These are phyloP conservation scores for Rhexocercosporidium sp. DNA, from an alignment of 2,329 filamentous ascomycete species.

Conservation along the genomic window DNA sequence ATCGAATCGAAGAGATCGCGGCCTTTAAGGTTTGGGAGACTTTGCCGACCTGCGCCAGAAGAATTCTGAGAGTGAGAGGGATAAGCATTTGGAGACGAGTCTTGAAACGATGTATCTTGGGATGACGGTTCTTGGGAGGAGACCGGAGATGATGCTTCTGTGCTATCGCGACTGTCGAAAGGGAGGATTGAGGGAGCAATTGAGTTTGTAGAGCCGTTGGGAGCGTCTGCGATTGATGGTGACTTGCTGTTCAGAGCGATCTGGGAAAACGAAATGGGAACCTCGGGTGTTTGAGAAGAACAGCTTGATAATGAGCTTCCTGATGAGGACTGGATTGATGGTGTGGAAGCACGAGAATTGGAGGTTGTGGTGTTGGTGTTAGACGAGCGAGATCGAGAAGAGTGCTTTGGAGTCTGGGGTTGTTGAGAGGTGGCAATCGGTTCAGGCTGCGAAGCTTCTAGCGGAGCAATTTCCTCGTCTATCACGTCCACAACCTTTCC, in stretches of 20 bases:
- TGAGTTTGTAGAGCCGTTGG: neutral
- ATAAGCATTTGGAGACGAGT: slow-evolving; percentile 7
- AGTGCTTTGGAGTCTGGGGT: slow-evolving; percentile 18
- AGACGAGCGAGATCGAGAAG: slow-evolving; percentile 20
- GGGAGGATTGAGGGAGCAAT: neutral
- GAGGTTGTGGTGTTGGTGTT: slow-evolving; percentile 22
- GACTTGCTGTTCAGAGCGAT: neutral
- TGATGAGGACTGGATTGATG: slow-evolving; percentile 12
- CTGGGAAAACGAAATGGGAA: slow-evolving; percentile 7
- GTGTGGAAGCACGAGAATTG: slow-evolving; percentile 21
- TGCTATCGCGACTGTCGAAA: neutral
- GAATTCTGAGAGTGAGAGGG: slow-evolving; percentile 3
- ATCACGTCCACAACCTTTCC: slow-evolving; percentile 37
- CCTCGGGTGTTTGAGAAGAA: slow-evolving; percentile 17
- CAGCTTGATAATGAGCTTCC: slow-evolving; percentile 26
- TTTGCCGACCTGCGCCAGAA: slow-evolving; percentile 26
- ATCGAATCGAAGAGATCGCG: slow-evolving; percentile 74
- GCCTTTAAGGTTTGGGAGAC: slow-evolving; percentile 68
- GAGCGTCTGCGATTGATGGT: neutral
- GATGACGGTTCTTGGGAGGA: neutral
- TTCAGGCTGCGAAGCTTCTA: slow-evolving; percentile 4
- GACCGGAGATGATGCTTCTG: slow-evolving; percentile 5
- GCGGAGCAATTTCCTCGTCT: slow-evolving; percentile 27
- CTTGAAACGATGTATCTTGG: neutral
- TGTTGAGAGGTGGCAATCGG: neutral